phyloP scores from a whole-genome alignment of 2,329 filamentous ascomycete genomes.

The Coniochaeta prunicola region DNA sequence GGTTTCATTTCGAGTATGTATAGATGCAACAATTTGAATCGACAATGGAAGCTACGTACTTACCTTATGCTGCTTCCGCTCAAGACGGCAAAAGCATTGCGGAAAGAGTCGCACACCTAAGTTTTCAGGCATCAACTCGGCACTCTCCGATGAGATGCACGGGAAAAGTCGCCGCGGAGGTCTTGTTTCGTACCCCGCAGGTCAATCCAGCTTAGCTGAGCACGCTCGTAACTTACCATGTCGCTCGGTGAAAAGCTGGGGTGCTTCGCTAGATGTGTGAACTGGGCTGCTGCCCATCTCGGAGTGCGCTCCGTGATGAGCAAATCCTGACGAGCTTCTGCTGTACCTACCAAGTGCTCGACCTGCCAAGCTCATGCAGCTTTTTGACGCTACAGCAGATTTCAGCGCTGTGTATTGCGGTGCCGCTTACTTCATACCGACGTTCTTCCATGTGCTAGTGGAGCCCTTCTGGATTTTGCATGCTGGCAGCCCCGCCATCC shows the following conservation, averaged over 20 bases:
- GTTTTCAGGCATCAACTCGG: background rate
- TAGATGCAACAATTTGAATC: no score
- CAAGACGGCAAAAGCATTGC: background rate
- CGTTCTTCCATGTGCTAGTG: background rate
- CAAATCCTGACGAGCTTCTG: background rate
- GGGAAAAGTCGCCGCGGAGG: background rate
- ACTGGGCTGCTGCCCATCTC: background rate
- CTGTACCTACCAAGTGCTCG: no score
- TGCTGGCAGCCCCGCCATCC: background rate
- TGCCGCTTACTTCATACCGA: background rate
- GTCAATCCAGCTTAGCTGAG: background rate
- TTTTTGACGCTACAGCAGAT: background rate
- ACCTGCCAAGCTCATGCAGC: background rate
- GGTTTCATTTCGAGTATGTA: no score
- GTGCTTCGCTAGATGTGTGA: background rate
- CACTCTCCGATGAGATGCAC: background rate
- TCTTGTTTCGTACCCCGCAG: background rate
- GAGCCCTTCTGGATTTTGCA: background rate
- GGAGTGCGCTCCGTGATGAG: background rate
- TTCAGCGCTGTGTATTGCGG: background rate
- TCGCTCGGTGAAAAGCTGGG: background rate
- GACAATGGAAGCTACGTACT: no score
- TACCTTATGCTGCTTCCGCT: background rate
- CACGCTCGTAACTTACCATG: background rate
- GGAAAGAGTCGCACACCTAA: background rate